Percentiles rank a stretch among this genome's conserved stretches.
phyloP scores from a whole-genome alignment of 768 basidiomycete species.

The Suillus subalutaceus region DNA sequence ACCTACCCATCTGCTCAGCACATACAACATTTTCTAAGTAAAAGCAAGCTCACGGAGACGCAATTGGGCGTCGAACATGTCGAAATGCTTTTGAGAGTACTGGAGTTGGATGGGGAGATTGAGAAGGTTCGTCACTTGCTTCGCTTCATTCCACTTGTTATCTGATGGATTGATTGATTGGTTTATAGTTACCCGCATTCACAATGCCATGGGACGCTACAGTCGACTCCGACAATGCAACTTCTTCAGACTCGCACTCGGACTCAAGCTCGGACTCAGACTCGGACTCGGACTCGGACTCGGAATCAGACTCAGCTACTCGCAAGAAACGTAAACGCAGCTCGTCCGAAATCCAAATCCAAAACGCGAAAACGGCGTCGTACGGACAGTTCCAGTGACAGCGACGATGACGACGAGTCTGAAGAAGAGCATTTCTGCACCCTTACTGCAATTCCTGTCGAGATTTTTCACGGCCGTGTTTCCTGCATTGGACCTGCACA shows the following conservation, averaged over 20 bases:
- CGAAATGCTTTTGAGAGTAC: conserved; percentile 87
- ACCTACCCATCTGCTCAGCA: conserved; percentile 80
- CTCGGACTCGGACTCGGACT: conserved; percentile 27
- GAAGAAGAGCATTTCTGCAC: conserved; percentile 24
- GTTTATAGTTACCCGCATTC: conserved; percentile 31
- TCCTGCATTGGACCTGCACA: too few relatives aligned
- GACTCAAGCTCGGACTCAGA: background rate
- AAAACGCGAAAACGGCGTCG: conserved; percentile 26
- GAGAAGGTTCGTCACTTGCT: conserved; percentile 63
- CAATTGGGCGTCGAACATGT: conserved; percentile 86
- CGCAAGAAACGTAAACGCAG: conserved; percentile 37
- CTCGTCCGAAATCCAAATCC: conserved; percentile 21
- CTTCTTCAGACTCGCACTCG: conserved; percentile 16
- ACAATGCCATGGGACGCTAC: conserved; percentile 27
- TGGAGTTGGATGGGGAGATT: conserved; percentile 88
- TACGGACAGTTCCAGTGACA: conserved; percentile 3
- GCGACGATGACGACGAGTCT: conserved; percentile 12
- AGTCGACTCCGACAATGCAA: conserved; percentile 4
- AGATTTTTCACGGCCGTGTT: too few relatives aligned
- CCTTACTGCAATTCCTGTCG: too few relatives aligned
- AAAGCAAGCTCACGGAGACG: conserved; percentile 79
- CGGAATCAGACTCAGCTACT: background rate
- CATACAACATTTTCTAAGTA: conserved; percentile 73
- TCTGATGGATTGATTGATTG: background rate
- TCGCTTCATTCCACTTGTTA: background rate